phyloP scores from a whole-genome alignment of 2,329 filamentous ascomycete genomes.

The Penicillium italicum region DNA sequence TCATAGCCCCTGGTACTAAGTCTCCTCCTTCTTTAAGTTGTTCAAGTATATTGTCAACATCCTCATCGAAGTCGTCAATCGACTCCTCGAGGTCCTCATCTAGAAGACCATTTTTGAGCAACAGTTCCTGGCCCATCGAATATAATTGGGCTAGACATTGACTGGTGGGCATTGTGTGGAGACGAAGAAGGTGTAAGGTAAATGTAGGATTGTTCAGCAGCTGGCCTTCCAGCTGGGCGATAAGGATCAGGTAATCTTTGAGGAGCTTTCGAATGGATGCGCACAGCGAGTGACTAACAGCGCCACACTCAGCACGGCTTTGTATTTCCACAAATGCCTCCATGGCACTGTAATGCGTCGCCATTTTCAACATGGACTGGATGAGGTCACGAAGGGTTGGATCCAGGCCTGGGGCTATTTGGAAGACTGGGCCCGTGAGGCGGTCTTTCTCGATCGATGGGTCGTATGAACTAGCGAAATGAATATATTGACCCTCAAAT shows the following conservation, averaged over 20 bases:
- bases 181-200: constrained; percentile 86
- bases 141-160: constrained; percentile 92
- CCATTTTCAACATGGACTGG: constrained; percentile 85
- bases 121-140: constrained; percentile 76
- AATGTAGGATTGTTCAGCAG: constrained; percentile 84
- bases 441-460: constrained; percentile 82
- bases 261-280: constrained; percentile 88
- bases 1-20: constrained; percentile 70
- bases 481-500: constrained; percentile 95
- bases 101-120: constrained; percentile 81
- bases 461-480: constrained; percentile 77
- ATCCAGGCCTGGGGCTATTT: constrained; percentile 77
- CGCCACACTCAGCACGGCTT: constrained; percentile 86
- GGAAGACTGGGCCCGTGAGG: constrained; percentile 75
- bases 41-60: constrained; percentile 90
- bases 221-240: constrained; percentile 91
- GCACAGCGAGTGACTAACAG: constrained; percentile 92
- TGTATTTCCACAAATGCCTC: constrained; percentile 93
- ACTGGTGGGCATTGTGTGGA: constrained; percentile 83
- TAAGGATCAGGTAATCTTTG: constrained; percentile 88
- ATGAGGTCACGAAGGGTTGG: constrained; percentile 87
- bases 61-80: constrained; percentile 66
- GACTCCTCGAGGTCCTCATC: constrained; percentile 68
- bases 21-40: constrained; percentile 83
- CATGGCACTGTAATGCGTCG: constrained; percentile 85